phyloP scores from a whole-genome alignment of 1,284 basidiomycete genomes.

The Papiliotrema flavescens region DNA sequence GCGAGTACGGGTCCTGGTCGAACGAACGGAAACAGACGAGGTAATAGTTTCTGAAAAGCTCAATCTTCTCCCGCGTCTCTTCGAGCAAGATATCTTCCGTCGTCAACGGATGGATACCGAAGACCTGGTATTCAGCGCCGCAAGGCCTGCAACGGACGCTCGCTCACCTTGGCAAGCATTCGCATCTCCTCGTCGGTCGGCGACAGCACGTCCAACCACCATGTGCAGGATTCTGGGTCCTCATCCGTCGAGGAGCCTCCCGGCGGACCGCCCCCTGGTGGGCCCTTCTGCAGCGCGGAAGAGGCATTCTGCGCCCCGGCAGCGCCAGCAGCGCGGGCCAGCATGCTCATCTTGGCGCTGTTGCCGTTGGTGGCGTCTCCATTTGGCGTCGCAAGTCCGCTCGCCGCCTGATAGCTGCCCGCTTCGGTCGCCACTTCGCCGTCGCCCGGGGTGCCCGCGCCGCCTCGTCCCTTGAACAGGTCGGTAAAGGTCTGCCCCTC shows the following conservation, averaged over 20 bases:
- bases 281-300: constrained; percentile 10
- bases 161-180: constrained; percentile 76
- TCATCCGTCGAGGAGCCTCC: constrained; percentile 15
- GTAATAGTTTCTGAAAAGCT: constrained; percentile 98
- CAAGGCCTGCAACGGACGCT: background rate
- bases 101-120: constrained; percentile 94
- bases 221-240: constrained; percentile 72
- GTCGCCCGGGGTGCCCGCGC: background rate
- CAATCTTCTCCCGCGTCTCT: constrained; percentile 99
- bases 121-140: constrained; percentile 60
- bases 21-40: constrained; percentile 99
- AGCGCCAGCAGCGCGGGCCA: constrained; percentile 29
- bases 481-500: constrained; percentile 93
- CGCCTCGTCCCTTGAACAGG: constrained; percentile 59
- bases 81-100: constrained; percentile 99
- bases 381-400: background rate
- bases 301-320: constrained; percentile 26
- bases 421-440: constrained; percentile 2
- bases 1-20: constrained; percentile 97
- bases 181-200: constrained; percentile 99
- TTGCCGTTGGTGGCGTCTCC: background rate
- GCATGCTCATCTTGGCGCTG: constrained; percentile 29
- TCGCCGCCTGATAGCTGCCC: background rate
- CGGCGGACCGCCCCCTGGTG: constrained; percentile 7
- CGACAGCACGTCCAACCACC: constrained; percentile 95